Percentiles rank a stretch among this genome's conserved stretches.
These are phyloP conservation scores for Cnidoscolus chayamansa DNA, from an alignment of 441 rosid species.

Conservation along the genomic window DNA sequence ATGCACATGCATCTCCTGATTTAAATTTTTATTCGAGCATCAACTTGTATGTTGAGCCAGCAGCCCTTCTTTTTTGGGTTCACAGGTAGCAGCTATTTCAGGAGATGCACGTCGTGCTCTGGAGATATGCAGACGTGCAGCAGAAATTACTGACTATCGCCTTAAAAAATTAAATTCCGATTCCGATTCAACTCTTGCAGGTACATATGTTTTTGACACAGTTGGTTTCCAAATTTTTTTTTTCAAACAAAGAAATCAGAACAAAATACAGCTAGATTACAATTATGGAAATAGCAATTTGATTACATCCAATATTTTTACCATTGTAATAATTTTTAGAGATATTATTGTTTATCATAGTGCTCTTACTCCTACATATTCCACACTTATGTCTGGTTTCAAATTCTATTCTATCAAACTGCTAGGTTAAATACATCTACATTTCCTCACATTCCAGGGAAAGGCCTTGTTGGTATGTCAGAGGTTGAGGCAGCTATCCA, in stretches of 20 bases:
- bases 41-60: constrained; percentile 43
- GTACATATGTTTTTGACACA: constrained; percentile 23
- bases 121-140: constrained; percentile 97
- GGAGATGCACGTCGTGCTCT: constrained; percentile 98
- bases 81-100: constrained; percentile 87
- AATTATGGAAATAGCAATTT: background rate
- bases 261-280: background rate
- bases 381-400: background rate
- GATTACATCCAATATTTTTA: background rate
- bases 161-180: constrained; percentile 37
- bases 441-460: constrained; percentile 39
- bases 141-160: constrained; percentile 77
- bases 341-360: background rate
- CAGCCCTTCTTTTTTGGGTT: constrained; percentile 37
- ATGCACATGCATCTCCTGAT: background rate
- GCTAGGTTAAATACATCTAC: constrained; percentile 6
- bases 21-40: background rate
- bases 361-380: background rate
- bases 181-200: constrained; percentile 34
- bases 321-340: background rate
- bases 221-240: background rate
- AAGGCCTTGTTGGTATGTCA: constrained; percentile 61
- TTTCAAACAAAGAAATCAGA: background rate
- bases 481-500: constrained; percentile 92
- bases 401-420: background rate